Evolutionary conservation across 1,284 basidiomycete genomes (phyloP), one percentile per base, ranked within the genome.

Genomic region (Albatrellus sp.): DNA sequence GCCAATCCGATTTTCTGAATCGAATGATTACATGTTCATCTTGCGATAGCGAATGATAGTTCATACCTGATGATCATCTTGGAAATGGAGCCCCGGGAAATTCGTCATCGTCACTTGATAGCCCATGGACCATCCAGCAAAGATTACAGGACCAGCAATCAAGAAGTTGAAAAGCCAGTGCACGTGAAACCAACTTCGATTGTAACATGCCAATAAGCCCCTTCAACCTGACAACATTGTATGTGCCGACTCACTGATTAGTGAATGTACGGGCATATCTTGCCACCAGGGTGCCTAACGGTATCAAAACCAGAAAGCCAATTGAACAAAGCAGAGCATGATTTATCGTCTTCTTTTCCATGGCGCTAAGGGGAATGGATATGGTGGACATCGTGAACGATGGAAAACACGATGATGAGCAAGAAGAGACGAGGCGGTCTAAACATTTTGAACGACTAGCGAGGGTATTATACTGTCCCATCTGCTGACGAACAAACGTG

Each of bases 291-390:
- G 68, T 67, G 3, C 77, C 80, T 19, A 75, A 47, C 1, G 80
- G 80, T 0, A 82, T 61, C 2, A 81, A 53, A 40, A 82, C 59
- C 49, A 82, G 62, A 52, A 80, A 79, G 2, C 73, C 77, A 35
- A 73, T 55, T 2, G 66, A 60, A 37, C 66, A 69, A 31, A 75
- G 60, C n/a, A 73, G 60, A 5, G 70, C 75, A 59, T 80, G 77
- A 10, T 57, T 65, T 47, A 58, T 63, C 5, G 62, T 61, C 40
- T 60, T 50, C 37, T 49, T 40, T 33, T 57, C 52, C 16, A 42
- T n/a, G 6, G 19, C 24, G 7, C 14, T 33, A 16, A 46, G 40
- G 13, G 45, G 45, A 14, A 46, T 5, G 14, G 39, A 30, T 12
- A 40, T 24, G 24, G 24, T 24, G 24, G 24, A 24, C 24, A 24